Percentiles rank a stretch among this genome's conserved stretches.
Evolutionary conservation across 1,284 basidiomycete genomes (phyloP).

Genomic region (Trichosporon sp.): DNA sequence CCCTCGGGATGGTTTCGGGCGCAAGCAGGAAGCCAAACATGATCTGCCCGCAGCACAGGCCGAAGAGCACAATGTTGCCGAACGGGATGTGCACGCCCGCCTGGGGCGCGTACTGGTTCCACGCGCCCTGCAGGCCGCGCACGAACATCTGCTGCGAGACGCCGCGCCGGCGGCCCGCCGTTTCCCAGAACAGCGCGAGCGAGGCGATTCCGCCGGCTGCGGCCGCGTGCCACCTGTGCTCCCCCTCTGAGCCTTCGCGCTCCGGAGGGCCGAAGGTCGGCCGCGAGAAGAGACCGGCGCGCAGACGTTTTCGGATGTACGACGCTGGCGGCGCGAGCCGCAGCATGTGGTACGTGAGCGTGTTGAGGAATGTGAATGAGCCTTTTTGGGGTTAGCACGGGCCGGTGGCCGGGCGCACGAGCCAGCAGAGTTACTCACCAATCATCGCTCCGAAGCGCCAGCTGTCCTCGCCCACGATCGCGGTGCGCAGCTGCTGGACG

Average conservation of each 20-base stretch:
- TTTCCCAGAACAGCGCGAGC: constrained; percentile 82
- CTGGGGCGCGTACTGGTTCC: constrained; percentile 55
- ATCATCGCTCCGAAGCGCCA: constrained; percentile 83
- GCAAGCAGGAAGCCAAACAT: constrained; percentile 79
- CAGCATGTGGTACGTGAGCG: constrained; percentile 76
- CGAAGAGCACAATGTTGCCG: constrained; percentile 81
- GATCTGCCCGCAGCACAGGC: constrained; percentile 83
- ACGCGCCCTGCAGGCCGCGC: constrained; percentile 57
- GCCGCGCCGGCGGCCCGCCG: constrained; percentile 66
- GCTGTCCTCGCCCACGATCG: constrained; percentile 76
- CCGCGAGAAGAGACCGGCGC: constrained; percentile 38
- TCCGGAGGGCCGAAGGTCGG: constrained; percentile 53
- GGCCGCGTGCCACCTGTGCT: constrained; percentile 79
- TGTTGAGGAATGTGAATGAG: constrained; percentile 76
- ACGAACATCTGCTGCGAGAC: constrained; percentile 78
- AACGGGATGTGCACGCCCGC: constrained; percentile 71
- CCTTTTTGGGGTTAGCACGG: constrained; percentile 13
- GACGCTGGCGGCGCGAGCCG: constrained; percentile 70
- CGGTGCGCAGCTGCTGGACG: constrained; percentile 68
- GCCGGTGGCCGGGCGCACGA: constrained; percentile 32
- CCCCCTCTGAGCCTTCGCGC: constrained; percentile 62
- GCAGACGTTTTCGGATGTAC: constrained; percentile 54
- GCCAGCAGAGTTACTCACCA: constrained; percentile 57
- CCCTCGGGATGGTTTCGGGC: constrained; percentile 78
- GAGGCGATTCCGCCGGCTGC: constrained; percentile 78